Percentiles rank a stretch among this genome's conserved stretches.
These are phyloP conservation scores for Pseudotulostoma volvatum DNA, from an alignment of 495 filamentous ascomycete species.

Conservation along the genomic window DNA sequence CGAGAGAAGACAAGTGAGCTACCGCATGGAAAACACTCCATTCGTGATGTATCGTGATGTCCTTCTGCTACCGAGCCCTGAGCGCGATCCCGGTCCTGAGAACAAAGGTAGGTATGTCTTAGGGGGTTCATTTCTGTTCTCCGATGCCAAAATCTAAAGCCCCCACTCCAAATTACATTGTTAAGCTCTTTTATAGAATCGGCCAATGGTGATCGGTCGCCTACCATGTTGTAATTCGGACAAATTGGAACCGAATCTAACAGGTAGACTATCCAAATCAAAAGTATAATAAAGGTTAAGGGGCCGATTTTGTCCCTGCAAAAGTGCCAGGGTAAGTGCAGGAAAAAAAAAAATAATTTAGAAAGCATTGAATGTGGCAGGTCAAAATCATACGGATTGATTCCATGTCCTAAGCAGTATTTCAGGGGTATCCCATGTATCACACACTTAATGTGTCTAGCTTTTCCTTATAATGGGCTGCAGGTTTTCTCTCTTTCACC, in stretches of 20 bases:
- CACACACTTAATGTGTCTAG: neutral
- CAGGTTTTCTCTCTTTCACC: neutral
- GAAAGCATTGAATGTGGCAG: neutral
- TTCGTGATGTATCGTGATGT: neutral
- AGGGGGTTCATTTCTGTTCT: no score
- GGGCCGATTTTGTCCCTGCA: neutral
- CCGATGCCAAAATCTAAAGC: conserved; percentile 1
- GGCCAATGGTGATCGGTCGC: neutral
- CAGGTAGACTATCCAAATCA: conserved; percentile 1
- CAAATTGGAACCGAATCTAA: conserved; percentile 1
- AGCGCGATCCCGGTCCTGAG: neutral
- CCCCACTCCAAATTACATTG: conserved; percentile 1
- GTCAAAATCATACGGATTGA: neutral
- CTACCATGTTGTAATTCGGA: neutral
- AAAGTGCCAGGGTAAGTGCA: neutral
- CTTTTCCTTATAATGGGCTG: neutral
- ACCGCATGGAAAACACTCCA: neutral
- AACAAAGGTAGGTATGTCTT: neutral
- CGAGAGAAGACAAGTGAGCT: neutral
- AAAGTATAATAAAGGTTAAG: neutral
- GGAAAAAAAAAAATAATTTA: neutral
- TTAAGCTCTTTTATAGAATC: neutral
- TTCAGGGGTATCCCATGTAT: neutral
- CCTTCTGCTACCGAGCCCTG: neutral
- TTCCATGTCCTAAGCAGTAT: neutral